Evolutionary conservation across 2,329 filamentous ascomycete genomes (phyloP), one percentile per base, ranked within the genome.

Genomic region (Trichocomaceae sp.): DNA sequence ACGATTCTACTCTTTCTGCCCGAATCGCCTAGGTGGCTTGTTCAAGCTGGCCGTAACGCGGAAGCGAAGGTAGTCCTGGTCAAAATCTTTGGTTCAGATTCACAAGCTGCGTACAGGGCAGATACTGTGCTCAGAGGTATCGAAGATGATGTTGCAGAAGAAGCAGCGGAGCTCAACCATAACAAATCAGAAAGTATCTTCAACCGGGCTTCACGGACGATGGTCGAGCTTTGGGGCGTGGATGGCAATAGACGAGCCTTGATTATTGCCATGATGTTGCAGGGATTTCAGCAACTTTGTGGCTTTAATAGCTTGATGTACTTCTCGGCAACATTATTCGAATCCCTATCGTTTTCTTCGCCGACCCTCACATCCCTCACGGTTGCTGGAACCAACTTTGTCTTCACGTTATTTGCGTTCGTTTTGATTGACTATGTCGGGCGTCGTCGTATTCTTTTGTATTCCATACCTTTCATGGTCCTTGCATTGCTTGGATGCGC

Each of bases 251-350:
- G 72, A 50, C 82, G 90, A 57, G 91, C 92, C 0, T 71, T 96
- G 66, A 81, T 81, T 0, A 93, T 96, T 66, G 90, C 91, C 1
- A 95, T 90, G 71, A 80, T 93, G 60, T 77, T 96, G 2, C 91
- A 96, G 66, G 89, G 84, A 0, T 75, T 95, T 6, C 92, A 96
- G 71, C 92, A 97, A 69, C 79, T 95, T 1, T 93, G 88, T 64
- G 90, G 88, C 1, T 93, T 93, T 70, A 95, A 96, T 73, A 90
- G 87, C 10, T 77, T 96, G 29, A 95, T 95, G 89, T 95, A 95
- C 71, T 95, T 90, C 67, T 90, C 87, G 0, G 87, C 87, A 3
- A 90, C 87, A 7, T 89, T 92, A 29, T 92, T 92, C 66, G 80
- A 82, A 2, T 78, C 90, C 31, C 79, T 95, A 0, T 86, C 86